These are phyloP conservation scores for Aspergillus avenaceus DNA, from an alignment of 495 filamentous ascomycete species.

Conservation along the genomic window DNA sequence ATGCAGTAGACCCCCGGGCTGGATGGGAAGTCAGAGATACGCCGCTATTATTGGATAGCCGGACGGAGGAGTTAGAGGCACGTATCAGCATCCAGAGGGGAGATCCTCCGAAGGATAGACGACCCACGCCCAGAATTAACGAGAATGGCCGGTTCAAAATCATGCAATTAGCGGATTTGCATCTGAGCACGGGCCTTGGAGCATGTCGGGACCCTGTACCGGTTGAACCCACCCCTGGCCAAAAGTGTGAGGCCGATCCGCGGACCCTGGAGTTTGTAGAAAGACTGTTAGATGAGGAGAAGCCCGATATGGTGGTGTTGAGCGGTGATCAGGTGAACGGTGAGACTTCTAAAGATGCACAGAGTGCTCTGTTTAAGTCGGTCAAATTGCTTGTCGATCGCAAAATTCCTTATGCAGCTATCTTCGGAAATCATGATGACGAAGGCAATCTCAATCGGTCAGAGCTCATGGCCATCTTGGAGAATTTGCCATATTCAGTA, in stretches of 20 bases:
- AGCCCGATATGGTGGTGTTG: slow-evolving; percentile 84
- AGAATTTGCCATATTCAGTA: slow-evolving; percentile 84
- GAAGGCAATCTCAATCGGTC: slow-evolving; percentile 75
- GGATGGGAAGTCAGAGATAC: slow-evolving; percentile 76
- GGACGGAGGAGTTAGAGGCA: slow-evolving; percentile 57
- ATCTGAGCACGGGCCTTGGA: slow-evolving; percentile 86
- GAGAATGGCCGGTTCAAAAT: slow-evolving; percentile 97
- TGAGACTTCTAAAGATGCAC: slow-evolving; percentile 85
- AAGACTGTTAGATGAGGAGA: slow-evolving; percentile 80
- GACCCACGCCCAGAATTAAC: slow-evolving; percentile 67
- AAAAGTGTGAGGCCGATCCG: slow-evolving; percentile 84
- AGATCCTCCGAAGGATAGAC: slow-evolving; percentile 50
- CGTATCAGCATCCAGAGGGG: slow-evolving; percentile 77
- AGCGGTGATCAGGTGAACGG: slow-evolving; percentile 95
- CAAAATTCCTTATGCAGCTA: slow-evolving; percentile 86
- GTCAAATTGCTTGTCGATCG: slow-evolving; percentile 80
- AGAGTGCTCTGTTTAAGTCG: slow-evolving; percentile 91
- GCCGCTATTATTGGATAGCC: slow-evolving; percentile 60
- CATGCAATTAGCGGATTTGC: slow-evolving; percentile 87
- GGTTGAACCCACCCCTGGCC: slow-evolving; percentile 56
- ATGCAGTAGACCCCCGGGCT: slow-evolving; percentile 82
- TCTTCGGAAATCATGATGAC: slow-evolving; percentile 97
- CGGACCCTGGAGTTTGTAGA: slow-evolving; percentile 87
- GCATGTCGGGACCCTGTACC: slow-evolving; percentile 80
- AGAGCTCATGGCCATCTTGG: slow-evolving; percentile 77